Evolutionary conservation across 176 grass and related monocot species (phyloP).

Genomic region (Secale cereale): DNA sequence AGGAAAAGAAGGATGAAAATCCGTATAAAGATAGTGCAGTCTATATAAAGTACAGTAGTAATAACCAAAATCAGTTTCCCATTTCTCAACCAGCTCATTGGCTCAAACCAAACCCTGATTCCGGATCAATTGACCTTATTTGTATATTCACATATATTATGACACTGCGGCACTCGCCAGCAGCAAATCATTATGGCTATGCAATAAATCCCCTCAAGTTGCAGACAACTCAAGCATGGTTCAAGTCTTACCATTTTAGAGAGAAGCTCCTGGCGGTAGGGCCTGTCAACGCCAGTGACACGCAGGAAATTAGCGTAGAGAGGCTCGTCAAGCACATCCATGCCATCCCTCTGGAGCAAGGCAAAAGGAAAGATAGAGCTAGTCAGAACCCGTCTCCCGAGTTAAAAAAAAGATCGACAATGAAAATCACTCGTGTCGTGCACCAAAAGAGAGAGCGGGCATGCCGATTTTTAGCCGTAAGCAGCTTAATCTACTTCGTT

Average conservation of each 20-base stretch:
- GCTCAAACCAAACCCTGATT: not conserved
- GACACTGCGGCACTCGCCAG: not conserved
- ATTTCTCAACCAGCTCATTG: not conserved
- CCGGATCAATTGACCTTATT: not conserved
- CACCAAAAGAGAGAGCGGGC: not conserved
- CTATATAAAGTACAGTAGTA: not conserved
- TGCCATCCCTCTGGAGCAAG: conserved; percentile 74
- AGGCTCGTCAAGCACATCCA: conserved; percentile 90
- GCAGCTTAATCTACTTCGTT: not conserved
- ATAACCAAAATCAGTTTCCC: not conserved
- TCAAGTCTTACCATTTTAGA: conserved; percentile 62
- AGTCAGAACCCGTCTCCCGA: too few species aligned
- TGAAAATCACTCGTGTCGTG: not conserved
- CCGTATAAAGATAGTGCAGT: not conserved
- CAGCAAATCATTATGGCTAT: not conserved
- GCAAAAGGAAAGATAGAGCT: not conserved
- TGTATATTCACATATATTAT: not conserved
- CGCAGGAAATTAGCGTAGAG: conserved; percentile 87
- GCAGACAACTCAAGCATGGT: not conserved
- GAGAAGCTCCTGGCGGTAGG: conserved; percentile 72
- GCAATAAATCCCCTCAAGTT: not conserved
- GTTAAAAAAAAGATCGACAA: not conserved
- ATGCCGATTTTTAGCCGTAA: not conserved
- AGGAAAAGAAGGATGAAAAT: not conserved
- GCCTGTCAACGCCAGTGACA: conserved; percentile 59